Evolutionary conservation across 305 asterid species (phyloP).

Genomic region (Plantago lanceolata): DNA sequence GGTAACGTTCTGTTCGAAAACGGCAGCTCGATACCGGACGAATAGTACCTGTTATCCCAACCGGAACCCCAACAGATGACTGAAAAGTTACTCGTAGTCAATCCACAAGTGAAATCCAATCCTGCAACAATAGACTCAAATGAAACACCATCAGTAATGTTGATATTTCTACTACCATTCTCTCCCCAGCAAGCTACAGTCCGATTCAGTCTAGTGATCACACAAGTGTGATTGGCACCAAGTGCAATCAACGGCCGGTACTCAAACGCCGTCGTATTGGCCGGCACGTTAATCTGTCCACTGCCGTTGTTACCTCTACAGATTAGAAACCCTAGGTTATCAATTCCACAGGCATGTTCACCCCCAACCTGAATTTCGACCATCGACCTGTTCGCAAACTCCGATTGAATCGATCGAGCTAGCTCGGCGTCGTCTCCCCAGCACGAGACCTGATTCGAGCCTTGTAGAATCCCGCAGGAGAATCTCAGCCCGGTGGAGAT

Average conservation of each 20-base stretch:
- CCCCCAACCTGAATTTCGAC: conserved; percentile 58
- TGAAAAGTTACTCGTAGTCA: conserved; percentile 59
- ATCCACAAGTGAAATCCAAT: conserved; percentile 70
- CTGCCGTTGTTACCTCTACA: conserved; percentile 56
- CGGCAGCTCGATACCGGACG: conserved; percentile 46
- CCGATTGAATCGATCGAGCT: conserved; percentile 37
- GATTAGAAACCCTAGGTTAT: conserved; percentile 41
- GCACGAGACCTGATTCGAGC: conserved; percentile 39
- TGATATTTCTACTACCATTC: conserved; percentile 27
- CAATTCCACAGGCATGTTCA: conserved; percentile 68
- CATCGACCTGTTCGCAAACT: conserved; percentile 49
- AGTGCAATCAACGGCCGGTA: conserved; percentile 53
- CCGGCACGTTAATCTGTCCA: conserved; percentile 56
- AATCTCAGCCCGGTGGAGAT: conserved; percentile 74
- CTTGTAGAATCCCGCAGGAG: conserved; percentile 58
- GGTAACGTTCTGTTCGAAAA: conserved; percentile 51
- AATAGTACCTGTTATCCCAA: conserved; percentile 36
- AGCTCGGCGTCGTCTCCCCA: conserved; percentile 46
- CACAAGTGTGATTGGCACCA: conserved; percentile 76
- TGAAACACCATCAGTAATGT: conserved; percentile 27
- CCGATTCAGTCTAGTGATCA: conserved; percentile 45
- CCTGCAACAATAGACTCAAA: conserved; percentile 84
- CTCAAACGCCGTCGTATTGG: conserved; percentile 33
- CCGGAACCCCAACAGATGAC: conserved; percentile 95
- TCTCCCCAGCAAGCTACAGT: conserved; percentile 87